These are phyloP conservation scores for Solanum hybrid DNA, from an alignment of 305 asterid species.

Conservation along the genomic window DNA sequence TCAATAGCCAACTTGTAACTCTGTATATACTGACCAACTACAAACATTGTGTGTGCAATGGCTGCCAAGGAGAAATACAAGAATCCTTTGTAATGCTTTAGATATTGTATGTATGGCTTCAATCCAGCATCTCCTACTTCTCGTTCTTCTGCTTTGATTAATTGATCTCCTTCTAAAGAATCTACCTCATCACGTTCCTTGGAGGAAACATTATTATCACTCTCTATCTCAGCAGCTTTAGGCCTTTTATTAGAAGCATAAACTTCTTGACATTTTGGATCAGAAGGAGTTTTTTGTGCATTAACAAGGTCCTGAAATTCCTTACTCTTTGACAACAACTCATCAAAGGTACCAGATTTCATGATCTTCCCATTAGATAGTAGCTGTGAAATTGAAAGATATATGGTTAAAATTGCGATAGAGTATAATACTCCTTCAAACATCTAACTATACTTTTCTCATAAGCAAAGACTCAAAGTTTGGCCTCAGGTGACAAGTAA, in stretches of 20 bases:
- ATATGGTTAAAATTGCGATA: not conserved
- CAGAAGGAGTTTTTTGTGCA: slow-evolving; percentile 12
- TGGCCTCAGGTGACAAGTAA: no score
- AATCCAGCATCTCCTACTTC: slow-evolving; percentile 15
- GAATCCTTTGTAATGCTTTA: slow-evolving; percentile 16
- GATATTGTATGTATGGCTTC: slow-evolving; percentile 20
- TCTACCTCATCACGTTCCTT: not conserved
- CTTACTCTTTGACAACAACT: slow-evolving; percentile 10
- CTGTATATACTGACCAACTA: slow-evolving; percentile 16
- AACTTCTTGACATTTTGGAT: not conserved
- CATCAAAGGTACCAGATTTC: not conserved
- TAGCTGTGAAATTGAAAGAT: slow-evolving; percentile 6
- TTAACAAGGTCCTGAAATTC: slow-evolving; percentile 17
- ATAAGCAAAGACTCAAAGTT: no score
- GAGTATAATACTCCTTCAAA: slow-evolving; percentile 53
- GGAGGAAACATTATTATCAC: not conserved
- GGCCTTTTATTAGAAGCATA: not conserved
- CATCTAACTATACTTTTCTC: slow-evolving; percentile 51
- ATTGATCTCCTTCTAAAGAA: slow-evolving; percentile 4
- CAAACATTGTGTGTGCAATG: slow-evolving; percentile 6
- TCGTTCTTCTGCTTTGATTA: slow-evolving; percentile 21
- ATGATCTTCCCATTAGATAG: slow-evolving; percentile 12
- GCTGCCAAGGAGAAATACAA: slow-evolving; percentile 5
- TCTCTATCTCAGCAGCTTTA: not conserved
- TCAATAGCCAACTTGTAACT: slow-evolving; percentile 17